A percentile compares a stretch with the other conserved stretches of the same genome.
phyloP scores from a whole-genome alignment of 768 basidiomycete species.

The Agaricus subrufescens region DNA sequence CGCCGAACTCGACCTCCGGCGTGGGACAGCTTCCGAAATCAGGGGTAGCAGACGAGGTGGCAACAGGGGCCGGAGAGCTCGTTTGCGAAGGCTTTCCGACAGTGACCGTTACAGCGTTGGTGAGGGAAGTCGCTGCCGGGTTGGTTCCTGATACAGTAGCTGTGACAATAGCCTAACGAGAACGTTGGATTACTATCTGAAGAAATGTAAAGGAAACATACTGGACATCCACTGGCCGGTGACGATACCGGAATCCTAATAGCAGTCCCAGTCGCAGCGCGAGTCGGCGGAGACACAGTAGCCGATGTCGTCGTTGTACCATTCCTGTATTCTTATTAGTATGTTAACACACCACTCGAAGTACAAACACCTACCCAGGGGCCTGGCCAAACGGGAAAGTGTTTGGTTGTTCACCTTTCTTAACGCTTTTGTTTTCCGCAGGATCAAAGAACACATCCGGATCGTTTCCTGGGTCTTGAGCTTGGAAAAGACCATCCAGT shows the following conservation, averaged over 20 bases:
- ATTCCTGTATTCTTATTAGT: no score
- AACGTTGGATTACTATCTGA: not conserved
- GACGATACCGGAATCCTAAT: not conserved
- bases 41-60: conserved; percentile 18
- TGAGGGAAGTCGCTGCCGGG: conserved; percentile 20
- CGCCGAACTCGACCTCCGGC: conserved; percentile 55
- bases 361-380: not conserved
- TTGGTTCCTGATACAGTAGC: conserved; percentile 28
- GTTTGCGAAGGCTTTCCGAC: conserved; percentile 21
- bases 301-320: not conserved
- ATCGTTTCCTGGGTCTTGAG: conserved; percentile 49
- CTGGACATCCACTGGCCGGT: conserved; percentile 14
- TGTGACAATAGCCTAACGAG: conserved; percentile 25
- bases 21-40: conserved; percentile 54
- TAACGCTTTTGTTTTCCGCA: conserved; percentile 32
- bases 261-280: not conserved
- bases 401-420: conserved; percentile 42
- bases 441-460: conserved; percentile 50
- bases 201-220: conserved; percentile 10
- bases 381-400: conserved; percentile 39
- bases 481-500: conserved; percentile 45
- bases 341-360: not conserved
- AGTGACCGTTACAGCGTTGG: conserved; percentile 23
- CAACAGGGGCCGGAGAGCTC: conserved; percentile 14
- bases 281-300: not conserved